Evolutionary conservation across 148 eudicot genomes (phyloP), one percentile per base, ranked within the genome.

Genomic region (Euryodendron excelsum): DNA sequence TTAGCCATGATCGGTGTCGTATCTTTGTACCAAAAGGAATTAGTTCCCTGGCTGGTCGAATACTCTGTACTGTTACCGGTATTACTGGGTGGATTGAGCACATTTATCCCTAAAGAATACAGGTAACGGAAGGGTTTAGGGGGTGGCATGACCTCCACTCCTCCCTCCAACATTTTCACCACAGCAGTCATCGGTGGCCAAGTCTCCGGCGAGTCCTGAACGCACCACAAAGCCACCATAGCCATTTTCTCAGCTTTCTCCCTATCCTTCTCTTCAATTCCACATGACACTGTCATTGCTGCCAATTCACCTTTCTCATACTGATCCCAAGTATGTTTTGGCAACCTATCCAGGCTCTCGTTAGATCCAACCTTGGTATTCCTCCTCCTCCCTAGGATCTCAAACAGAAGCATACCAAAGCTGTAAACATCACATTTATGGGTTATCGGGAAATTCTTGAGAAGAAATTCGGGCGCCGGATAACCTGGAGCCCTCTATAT

Each of bases 91-190:
- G 47, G 45, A 17, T 34, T 21, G 10, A n/a, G 47, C 47, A 11
- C n/a, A 58, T 23, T 56, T 20, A 55, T 14, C 0, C 21, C 31
- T 0, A 31, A 0, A 4, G 23, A 1, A 13, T 0, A 73, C 77
- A 73, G 15, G 10, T 34, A 56, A 17, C 30, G 44, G 27, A 72
- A 72, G 28, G 75, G 75, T 31, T 52, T 72, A 0, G 44, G 61
- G 2, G 77, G 77, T 28, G 77, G 65, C 48, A 12, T 36, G 21
- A 73, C 15, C 48, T 73, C 50, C 20, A 73, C 65, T 34, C 31
- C 77, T 34, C 64, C 77, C 28, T 56, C 77, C 50, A 73, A 15
- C 77, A 73, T 73, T 58, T 58, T 73, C 33, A 73, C 77, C 65
- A 56, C 77, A 33, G 21, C 65, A 30, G 33, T 73, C 66, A 73